Conservation (phyloP, 257 asterid genomes). For the Scutellaria barbata region DNA sequence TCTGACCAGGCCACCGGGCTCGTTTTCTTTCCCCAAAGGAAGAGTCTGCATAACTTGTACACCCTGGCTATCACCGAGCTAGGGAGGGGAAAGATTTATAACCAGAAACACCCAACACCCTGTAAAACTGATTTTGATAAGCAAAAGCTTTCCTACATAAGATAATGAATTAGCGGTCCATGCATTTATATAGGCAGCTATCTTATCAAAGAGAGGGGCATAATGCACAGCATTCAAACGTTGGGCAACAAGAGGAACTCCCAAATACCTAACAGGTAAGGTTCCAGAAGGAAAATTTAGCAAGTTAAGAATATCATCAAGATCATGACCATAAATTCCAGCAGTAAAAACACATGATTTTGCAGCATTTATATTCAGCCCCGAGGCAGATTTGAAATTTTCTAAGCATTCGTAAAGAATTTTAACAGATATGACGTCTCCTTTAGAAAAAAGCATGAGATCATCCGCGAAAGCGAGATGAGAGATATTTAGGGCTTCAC, state of each 20-base stretch:
- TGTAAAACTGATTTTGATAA: neutral
- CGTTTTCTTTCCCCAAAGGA: neutral
- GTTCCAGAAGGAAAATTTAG: neutral
- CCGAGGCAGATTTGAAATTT: neutral
- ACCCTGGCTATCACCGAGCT: neutral
- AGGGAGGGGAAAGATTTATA: no score
- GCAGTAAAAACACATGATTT: neutral
- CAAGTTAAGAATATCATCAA: neutral
- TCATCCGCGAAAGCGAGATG: neutral
- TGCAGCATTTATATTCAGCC: neutral
- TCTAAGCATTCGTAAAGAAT: neutral
- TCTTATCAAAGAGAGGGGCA: neutral
- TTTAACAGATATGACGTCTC: neutral
- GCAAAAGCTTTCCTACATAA: neutral
- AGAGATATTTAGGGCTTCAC: neutral
- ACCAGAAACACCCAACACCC: slow-evolving; percentile 1
- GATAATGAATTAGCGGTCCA: neutral
- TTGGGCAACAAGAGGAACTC: neutral
- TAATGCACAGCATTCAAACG: neutral
- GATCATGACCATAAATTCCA: neutral
- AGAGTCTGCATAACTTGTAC: neutral
- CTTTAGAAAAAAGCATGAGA: neutral
- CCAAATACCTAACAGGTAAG: neutral
- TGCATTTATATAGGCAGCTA: neutral
- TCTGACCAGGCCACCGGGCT: no score